These are phyloP conservation scores for Quercus tomentella DNA, from an alignment of 331 rosid genomes.

Conservation along the genomic window DNA sequence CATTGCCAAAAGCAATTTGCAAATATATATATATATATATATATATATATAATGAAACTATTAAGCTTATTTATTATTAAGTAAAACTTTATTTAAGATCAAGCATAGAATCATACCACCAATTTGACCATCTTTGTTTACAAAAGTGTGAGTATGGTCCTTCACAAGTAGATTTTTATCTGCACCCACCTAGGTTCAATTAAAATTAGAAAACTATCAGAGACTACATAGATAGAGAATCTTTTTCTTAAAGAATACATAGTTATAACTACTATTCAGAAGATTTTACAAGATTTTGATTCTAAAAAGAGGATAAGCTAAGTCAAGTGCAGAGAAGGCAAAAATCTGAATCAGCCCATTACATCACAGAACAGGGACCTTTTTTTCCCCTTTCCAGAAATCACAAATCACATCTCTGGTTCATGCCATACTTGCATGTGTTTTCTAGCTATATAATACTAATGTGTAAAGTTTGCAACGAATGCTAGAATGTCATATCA, in stretches of 20 bases:
- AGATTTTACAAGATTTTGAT: background rate
- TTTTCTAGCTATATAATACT: background rate
- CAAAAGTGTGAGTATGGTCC: conserved; percentile 95
- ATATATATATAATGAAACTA: background rate
- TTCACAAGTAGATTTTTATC: conserved; percentile 82
- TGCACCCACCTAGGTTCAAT: conserved; percentile 76
- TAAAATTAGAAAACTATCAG: conserved; percentile 12
- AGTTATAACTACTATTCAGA: background rate
- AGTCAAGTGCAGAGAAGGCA: background rate
- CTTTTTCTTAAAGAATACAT: background rate
- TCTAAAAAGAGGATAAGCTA: background rate
- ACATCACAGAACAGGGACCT: background rate
- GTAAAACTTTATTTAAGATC: conserved; percentile 9
- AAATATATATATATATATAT: background rate
- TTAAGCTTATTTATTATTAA: background rate
- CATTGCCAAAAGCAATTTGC: background rate
- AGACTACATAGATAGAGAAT: background rate
- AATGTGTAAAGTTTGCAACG: background rate
- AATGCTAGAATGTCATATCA: background rate
- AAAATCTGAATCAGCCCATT: background rate
- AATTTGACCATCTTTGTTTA: conserved; percentile 91
- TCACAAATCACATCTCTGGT: background rate
- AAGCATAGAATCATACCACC: conserved; percentile 60
- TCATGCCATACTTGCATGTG: background rate
- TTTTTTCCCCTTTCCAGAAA: background rate